Evolutionary conservation across 2,329 filamentous ascomycete genomes (phyloP).

Genomic region (Exophiala sp.): DNA sequence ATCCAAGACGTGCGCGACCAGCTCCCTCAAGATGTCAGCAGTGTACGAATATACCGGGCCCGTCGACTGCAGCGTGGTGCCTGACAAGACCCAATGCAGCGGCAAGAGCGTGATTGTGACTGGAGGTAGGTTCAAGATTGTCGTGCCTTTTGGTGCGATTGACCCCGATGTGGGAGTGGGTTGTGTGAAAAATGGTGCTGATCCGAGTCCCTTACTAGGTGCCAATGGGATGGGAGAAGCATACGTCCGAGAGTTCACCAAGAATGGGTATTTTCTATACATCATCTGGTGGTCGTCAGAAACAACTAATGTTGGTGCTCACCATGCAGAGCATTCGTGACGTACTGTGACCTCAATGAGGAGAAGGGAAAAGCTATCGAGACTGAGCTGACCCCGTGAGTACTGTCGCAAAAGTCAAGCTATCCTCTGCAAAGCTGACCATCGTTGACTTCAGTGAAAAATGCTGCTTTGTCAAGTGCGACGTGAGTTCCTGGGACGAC

Average conservation of each 20-base stretch:
- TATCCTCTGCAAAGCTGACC: not conserved
- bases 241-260: conserved; percentile 36
- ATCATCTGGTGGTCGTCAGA: not conserved
- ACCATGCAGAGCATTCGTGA: conserved; percentile 36
- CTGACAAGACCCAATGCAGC: conserved; percentile 36
- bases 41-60: conserved; percentile 14
- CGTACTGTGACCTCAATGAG: conserved; percentile 33
- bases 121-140: conserved; percentile 8
- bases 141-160: too few relatives aligned
- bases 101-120: conserved; percentile 30
- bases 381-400: conserved; percentile 9
- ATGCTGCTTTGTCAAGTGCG: conserved; percentile 5
- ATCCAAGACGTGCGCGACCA: not conserved
- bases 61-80: conserved; percentile 18
- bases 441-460: not conserved
- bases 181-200: not conserved
- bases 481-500: conserved; percentile 37
- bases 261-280: not conserved
- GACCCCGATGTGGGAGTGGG: too few relatives aligned
- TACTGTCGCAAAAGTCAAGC: not conserved
- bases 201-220: conserved; percentile 3
- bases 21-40: not conserved
- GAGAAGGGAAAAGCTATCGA: conserved; percentile 10
- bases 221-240: conserved; percentile 40
- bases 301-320: not conserved